Evolutionary conservation across 495 filamentous ascomycete genomes (phyloP).

Genomic region (Lindgomyces ingoldianus): DNA sequence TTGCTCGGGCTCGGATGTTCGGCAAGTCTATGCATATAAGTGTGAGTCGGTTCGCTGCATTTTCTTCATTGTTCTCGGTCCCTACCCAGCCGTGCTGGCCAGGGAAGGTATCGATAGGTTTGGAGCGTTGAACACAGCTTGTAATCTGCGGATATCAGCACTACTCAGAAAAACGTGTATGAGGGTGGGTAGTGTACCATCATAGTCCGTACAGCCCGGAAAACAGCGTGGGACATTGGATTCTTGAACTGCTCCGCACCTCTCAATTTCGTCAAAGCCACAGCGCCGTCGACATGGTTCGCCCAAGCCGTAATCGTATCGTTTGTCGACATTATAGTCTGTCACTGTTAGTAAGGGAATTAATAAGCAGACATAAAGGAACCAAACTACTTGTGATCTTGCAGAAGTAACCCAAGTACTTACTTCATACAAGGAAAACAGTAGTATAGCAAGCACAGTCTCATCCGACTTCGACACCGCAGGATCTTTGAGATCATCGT

Average conservation of each 20-base stretch:
- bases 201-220: slow-evolving; percentile 40
- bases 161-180: background rate
- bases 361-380: background rate
- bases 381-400: slow-evolving; percentile 22
- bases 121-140: slow-evolving; percentile 38
- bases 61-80: slow-evolving; percentile 30
- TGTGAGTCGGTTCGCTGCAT: slow-evolving; percentile 41
- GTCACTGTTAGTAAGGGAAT: background rate
- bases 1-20: slow-evolving; percentile 32
- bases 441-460: slow-evolving; percentile 36
- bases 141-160: slow-evolving; percentile 32
- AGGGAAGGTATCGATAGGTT: slow-evolving; percentile 40
- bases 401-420: slow-evolving; percentile 22
- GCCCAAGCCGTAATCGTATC: slow-evolving; percentile 36
- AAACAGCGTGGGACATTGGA: slow-evolving; percentile 35
- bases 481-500: slow-evolving; percentile 36
- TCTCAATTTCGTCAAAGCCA: slow-evolving; percentile 39
- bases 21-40: slow-evolving; percentile 39
- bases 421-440: slow-evolving; percentile 45
- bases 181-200: slow-evolving; percentile 34
- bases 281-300: slow-evolving; percentile 42
- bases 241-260: slow-evolving; percentile 40
- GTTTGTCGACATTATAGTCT: slow-evolving; percentile 38
- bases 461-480: slow-evolving; percentile 36
- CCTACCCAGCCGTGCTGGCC: slow-evolving; percentile 34